Base-by-base conservation (phyloP, 352 stramenopile genomes). In the Phytophthora kernoviae region DNA sequence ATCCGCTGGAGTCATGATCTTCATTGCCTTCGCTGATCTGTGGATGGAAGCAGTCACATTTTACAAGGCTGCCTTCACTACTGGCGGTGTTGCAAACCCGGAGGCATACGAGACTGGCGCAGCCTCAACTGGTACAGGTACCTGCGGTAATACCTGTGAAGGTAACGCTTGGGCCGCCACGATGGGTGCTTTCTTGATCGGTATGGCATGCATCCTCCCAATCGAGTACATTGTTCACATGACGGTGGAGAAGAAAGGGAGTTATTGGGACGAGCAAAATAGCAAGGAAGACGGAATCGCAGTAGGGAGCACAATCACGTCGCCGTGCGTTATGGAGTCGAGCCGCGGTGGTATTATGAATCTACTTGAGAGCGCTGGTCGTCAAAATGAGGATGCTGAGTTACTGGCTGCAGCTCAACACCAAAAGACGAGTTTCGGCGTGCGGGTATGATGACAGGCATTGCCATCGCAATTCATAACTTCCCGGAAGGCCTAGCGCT, bases 401-500 rank as follows among this genome's bases (percentile, higher is more conserved):
- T n/a, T n/a, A n/a, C n/a, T n/a, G n/a, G n/a, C n/a, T n/a, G n/a
- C n/a, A n/a, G n/a, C n/a, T n/a, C n/a, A n/a, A n/a, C n/a, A n/a
- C n/a, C 18, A 54, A 82, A 85, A 54, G 54, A 79, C 6, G 61
- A 82, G 33, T 87, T 96, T 33, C 74, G 86, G 7, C 77, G 80
- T 36, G 94, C 96, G 62, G 94, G 94, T 32, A 69, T 98, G 21
- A 90, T 95, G 61, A 98, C 93, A 15, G 96, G 93, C 14, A 65
- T 98, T 15, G 96, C 91, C 33, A 54, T 73, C n/a, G 65, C 59
- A 11, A 69, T 73, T 43, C 65, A 74, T 51, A 74, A 99, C 66
- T 97, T 99, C 60, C 96, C 96, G 2, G 97, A 99, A 63, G 97
- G 97, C 0, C 65, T 99, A 14, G 97, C 94, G 18, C 97, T 97